Base-by-base conservation (phyloP, 2,329 filamentous ascomycete genomes). In the Phyllosticta citriasiana region DNA sequence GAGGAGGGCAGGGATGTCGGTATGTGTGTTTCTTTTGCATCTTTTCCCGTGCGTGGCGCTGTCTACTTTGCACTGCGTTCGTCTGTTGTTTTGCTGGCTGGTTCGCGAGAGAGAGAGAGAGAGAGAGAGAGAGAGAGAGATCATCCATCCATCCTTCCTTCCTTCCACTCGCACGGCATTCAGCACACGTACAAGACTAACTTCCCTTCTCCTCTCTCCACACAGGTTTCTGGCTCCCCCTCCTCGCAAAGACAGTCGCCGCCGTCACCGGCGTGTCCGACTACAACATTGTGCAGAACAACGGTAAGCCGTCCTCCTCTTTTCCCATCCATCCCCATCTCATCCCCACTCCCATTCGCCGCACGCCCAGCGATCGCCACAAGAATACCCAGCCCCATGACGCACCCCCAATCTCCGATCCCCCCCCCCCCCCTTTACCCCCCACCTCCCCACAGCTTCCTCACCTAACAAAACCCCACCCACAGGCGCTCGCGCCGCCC, bases 261-360 rank as follows among this genome's bases (percentile, higher is more conserved):
- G 80, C 79, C 57, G 84, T 85, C 0, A 89, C 87, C 2, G 88
- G 86, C 9, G 83, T 90, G 1, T 80, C 80, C 57, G 92, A 97
- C 76, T 97, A 93, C 88, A 99, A 99, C 74, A 85, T 97, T 30
- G 90, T 97, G 60, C 93, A 97, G 78, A 97, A 97, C 72, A 97
- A 97, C 68, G 91, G 82, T 83, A 67, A 53, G 72, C 73, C 60
- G 4, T 16, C 7, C 16, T 47, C 16, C 55, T 25, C 6, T 19
- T n/a, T 40, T 5, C 25, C 50, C 10, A 12, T 1, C 3, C 25
- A 4, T 25, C 16, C 8, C n/a, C 22, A 2, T 14, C 7, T 16
- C 6, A 19, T 2, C 30, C 7, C 19, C 24, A 6, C 19, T 4
- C 47, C 22, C 10, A 2, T 9, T 25, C 9, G 4, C 19, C n/a